A percentile compares a stretch with the other conserved stretches of the same genome.
Evolutionary conservation across 2,329 filamentous ascomycete genomes (phyloP).

Genomic region (Alternaria sp.): DNA sequence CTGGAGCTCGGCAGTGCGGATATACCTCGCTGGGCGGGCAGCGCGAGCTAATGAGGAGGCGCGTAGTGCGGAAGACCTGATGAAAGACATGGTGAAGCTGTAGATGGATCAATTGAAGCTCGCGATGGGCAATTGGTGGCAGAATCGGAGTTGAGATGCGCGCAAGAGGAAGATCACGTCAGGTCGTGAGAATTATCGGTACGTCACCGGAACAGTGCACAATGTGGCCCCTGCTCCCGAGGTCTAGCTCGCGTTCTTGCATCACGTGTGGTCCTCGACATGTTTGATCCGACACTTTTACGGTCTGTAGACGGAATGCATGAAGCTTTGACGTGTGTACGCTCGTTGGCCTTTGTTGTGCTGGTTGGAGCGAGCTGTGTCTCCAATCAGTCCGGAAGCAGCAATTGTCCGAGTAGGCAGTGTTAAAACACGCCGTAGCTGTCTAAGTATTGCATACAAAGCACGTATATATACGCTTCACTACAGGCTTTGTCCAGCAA

Average conservation of each 20-base stretch:
- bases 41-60: constrained; percentile 48
- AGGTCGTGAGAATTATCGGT: constrained; percentile 24
- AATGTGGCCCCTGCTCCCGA: neutral
- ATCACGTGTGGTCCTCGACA: constrained; percentile 10
- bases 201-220: constrained; percentile 23
- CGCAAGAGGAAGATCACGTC: constrained; percentile 28
- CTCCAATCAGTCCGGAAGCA: neutral
- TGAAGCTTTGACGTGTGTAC: neutral
- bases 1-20: constrained; percentile 50
- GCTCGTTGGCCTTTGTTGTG: neutral
- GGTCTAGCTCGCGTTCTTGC: constrained; percentile 1
- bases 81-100: constrained; percentile 54
- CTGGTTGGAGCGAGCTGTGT: neutral
- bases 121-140: constrained; percentile 45
- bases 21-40: constrained; percentile 44
- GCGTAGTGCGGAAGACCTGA: constrained; percentile 49
- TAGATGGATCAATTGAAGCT: constrained; percentile 45
- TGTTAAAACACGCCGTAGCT: neutral
- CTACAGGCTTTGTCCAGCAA: neutral
- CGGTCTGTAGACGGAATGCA: neutral
- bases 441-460: neutral
- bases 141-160: constrained; percentile 19
- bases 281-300: neutral
- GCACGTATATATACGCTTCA: neutral
- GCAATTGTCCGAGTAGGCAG: neutral